Evolutionary conservation across 768 basidiomycete species (phyloP), one percentile per base, ranked within the genome.

Genomic region (Trametes cinnabarina): DNA sequence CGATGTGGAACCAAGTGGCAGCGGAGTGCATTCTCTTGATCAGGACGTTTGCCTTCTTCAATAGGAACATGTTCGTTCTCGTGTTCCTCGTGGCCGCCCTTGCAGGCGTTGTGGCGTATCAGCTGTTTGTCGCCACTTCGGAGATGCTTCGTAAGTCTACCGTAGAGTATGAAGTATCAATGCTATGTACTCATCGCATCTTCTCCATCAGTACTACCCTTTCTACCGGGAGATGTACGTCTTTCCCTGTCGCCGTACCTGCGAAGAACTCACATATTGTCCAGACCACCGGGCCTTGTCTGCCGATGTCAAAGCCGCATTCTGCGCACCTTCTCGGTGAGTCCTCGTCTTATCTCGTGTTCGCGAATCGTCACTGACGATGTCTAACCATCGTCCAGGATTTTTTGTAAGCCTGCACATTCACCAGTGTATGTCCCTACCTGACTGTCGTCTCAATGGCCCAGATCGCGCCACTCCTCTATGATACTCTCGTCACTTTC

Each of bases 1-100:
- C 88, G 17, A 87, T 90, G 84, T 91, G 88, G 88, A 92, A 92
- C 65, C 90, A 91, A 80, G 88, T 90, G 53, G 85, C 87, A 43
- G 88, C 88, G 46, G 87, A 91, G 75, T 87, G 84, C 61, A 87
- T 92, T 51, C 81, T 92, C 48, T 80, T 92, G 63, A 92, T 92
- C 58, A 84, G 90, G 60, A 92, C 90, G 41, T 92, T 90, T 65
- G 90, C 90, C 3, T 92, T 92, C 73, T 91, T 91, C 78, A 90
- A 89, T 65, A 82, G 87, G 61, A 92, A 90, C 65, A 69, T 77
- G 52, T 87, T 84, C 67, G 72, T 91, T 50, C 78, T 91, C 40
- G 75, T 77, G 63, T 80, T 81, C 58, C 82, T 92, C 61, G 70
- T 90, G 55, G 79, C 78, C 56, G 84, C 87, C 12, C 76, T 92